Percentiles rank a stretch among this genome's conserved stretches.
These are phyloP conservation scores for Sporothrix pallida DNA, from an alignment of 2,329 filamentous ascomycete genomes.

Conservation along the genomic window DNA sequence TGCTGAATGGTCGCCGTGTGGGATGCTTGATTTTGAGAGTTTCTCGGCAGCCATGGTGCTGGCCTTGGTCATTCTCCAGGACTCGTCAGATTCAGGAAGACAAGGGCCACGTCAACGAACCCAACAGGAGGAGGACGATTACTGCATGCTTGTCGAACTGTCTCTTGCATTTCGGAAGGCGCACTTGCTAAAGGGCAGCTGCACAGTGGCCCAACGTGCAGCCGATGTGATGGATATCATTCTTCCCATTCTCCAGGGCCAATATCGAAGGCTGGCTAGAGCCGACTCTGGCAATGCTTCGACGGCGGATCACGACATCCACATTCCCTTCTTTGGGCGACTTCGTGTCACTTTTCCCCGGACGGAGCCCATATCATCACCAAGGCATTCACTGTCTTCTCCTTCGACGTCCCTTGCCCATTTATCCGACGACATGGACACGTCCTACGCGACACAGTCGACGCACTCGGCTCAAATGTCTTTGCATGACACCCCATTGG, in stretches of 20 bases:
- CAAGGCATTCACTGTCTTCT: background rate
- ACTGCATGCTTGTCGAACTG: background rate
- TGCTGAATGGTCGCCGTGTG: slow-evolving; percentile 9
- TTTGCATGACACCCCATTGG: background rate
- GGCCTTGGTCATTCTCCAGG: slow-evolving; percentile 21
- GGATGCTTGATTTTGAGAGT: slow-evolving; percentile 22
- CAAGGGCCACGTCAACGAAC: background rate
- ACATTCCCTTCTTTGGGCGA: slow-evolving; percentile 25
- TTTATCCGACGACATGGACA: background rate
- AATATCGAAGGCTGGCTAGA: background rate
- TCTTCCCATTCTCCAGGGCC: slow-evolving; percentile 23
- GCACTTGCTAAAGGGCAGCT: slow-evolving; percentile 17
- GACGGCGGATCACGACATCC: slow-evolving; percentile 19
- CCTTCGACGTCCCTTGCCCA: background rate
- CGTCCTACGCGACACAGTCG: background rate
- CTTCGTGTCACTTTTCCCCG: background rate
- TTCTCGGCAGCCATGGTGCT: slow-evolving; percentile 26
- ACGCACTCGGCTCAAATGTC: background rate
- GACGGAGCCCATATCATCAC: background rate
- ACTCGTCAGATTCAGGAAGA: background rate
- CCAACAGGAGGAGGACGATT: slow-evolving; percentile 4
- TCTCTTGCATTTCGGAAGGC: background rate
- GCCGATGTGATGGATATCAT: slow-evolving; percentile 27
- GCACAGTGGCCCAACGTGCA: slow-evolving; percentile 23
- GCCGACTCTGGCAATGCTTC: background rate